Base-by-base conservation (phyloP, 2,329 filamentous ascomycete species). In the Monosporascus sp. region DNA sequence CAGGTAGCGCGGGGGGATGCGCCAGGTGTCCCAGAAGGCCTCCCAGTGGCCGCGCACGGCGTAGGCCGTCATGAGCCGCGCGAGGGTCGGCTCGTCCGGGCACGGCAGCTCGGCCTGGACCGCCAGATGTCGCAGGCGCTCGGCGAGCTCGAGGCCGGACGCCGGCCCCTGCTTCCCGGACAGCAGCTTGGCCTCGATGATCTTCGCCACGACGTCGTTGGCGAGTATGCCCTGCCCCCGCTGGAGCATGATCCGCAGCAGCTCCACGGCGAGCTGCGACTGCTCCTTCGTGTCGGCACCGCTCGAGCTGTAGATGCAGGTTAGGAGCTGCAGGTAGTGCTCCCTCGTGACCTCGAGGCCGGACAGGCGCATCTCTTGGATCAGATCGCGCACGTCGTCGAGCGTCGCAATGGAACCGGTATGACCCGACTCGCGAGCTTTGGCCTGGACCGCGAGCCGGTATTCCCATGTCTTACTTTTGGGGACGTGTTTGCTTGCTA, bases 11-110 rank as follows among this genome's bases (percentile, higher is more conserved):
- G 83, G 69, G 4, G 81, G 75, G 52, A 76, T 73, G 51, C 77
- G 76, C 75, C 85, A 89, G 9, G 76, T 63, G 20, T 81, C 73
- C 83, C 82, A 87, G 61, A 88, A 82, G 6, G 72, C 70, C 17
- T 75, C 65, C 75, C 82, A 85, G 58, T 83, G 70, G 18, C 65
- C 61, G 54, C 73, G 72, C 20, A 60, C 57, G 5, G 79, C 73
- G 56, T 82, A 78, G 1, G 72, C 69, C 3, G 66, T 59, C 69
- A 82, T 69, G 37, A 83, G 67, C 18, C 67, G 68, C 44, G 70
- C 63, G 9, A 74, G 64, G 47, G 72, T 66, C 3, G 56, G 51
- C 25, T 74, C 69, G 22, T 63, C 58, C 48, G 73, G 72, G n/a
- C 73, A 71, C 2, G 70, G 64, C 27, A 69, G 60, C 15, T 67